Base-by-base conservation (phyloP, 768 basidiomycete species). In the Tylopilus cervinicoccineus region DNA sequence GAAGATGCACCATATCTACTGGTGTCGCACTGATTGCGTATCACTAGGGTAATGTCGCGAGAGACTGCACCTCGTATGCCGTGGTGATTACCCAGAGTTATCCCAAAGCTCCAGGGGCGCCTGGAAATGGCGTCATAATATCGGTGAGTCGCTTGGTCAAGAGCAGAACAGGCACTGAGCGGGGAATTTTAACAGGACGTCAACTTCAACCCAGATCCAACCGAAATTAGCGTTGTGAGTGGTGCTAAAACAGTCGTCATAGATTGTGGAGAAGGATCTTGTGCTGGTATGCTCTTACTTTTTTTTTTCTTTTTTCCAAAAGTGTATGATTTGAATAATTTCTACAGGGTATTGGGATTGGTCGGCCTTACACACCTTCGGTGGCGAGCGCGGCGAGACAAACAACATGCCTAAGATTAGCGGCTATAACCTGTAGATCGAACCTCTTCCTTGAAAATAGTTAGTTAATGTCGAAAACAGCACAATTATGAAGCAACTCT, bases 71-170 rank as follows among this genome's bases (percentile, higher is more conserved):
- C 1, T 17, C 60, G 26, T 85, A 76, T 48, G 84, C 83, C 27
- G 64, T 86, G 0, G 43, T 86, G 51, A 81, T 86, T 29, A 78
- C 82, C 58, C 59, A 81, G 73, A 83, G 80, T 57, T 84, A 85
- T 59, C 81, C 83, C 6, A 52, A 62, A 20, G 70, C 72, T 11
- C 55, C 80, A 14, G 76, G 77, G 16, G 76, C 69, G 0, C 79
- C 84, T 4, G 81, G 81, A 26, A 77, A 61, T 14, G 82, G 81
- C 4, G 77, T 81, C 12, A 63, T 53, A n/a, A 65, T 84, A 54
- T 82, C 76, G n/a, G 81, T 83, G 53, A 53, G 76, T 59, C 12
- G 20, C n/a, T 19, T 27, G n/a, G 32, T 32, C 28, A n/a, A 27
- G 16, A 43, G 23, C 1, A 22, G 31, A 16, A 5, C n/a, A 9